phyloP scores from a whole-genome alignment of 306 rosid species.

The Canavalia gladiata region DNA sequence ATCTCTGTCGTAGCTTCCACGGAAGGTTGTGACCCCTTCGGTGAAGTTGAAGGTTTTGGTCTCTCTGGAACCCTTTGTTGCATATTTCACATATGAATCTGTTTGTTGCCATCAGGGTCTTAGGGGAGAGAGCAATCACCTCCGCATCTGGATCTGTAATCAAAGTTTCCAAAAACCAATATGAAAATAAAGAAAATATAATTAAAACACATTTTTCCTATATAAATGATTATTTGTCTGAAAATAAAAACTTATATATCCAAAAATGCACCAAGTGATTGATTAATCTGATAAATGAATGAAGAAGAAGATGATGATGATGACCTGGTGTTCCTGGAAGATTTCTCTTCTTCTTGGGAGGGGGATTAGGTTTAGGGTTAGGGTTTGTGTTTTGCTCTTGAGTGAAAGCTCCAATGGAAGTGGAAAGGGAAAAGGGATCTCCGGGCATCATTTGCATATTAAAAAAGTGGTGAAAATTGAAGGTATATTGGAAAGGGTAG shows the following conservation, averaged over 20 bases:
- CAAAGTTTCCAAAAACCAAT: neutral
- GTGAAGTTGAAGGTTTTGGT: conserved; percentile 95
- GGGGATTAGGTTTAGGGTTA: conserved; percentile 64
- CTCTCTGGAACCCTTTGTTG: conserved; percentile 97
- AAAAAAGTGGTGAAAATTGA: neutral
- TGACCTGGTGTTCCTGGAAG: conserved; percentile 95
- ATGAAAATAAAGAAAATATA: neutral
- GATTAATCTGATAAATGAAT: neutral
- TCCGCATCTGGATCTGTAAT: conserved; percentile 96
- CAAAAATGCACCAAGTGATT: too few relatives aligned
- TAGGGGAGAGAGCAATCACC: conserved; percentile 89
- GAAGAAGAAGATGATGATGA: conserved; percentile 18
- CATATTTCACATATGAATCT: conserved; percentile 94
- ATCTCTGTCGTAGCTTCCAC: conserved; percentile 83
- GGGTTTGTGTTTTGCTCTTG: conserved; percentile 77
- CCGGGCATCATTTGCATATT: conserved; percentile 67
- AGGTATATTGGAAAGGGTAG: conserved; percentile 31
- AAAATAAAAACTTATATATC: too few relatives aligned
- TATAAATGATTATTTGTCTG: too few relatives aligned
- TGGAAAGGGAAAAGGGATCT: conserved; percentile 73
- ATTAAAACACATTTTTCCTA: neutral
- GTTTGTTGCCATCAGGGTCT: conserved; percentile 92
- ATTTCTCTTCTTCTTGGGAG: conserved; percentile 85
- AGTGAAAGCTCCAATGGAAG: conserved; percentile 62
- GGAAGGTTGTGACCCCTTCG: conserved; percentile 95